Evolutionary conservation across 176 grass and related monocot genomes (phyloP), one percentile per base, ranked within the genome.

Genomic region (Musa beccarii): DNA sequence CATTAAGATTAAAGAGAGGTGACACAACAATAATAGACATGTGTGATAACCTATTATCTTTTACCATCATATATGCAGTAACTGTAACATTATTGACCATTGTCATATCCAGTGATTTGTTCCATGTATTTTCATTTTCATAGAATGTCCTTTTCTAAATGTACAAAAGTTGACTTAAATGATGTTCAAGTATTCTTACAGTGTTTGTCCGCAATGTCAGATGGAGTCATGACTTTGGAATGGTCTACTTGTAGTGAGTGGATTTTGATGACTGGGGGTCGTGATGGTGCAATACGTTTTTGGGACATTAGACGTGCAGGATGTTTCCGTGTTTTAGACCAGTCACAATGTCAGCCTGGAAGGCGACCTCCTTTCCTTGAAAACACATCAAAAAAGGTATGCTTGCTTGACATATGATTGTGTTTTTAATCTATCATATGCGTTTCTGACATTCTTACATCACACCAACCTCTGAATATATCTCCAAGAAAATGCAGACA

Each of bases 301-400:
- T 98, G 94, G 94, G 94, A 98, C 78, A 98, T 98, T 52, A 87
- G 94, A 81, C 77, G 88, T 72, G 84, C 94, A 71, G 94, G 94
- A 73, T 90, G 90, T 70, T 98, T 93, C 52, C 80, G 67, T 84
- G 82, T 98, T 87, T 89, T 98, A 43, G 90, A 98, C 72, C 94
- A 93, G 59, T 91, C 88, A 77, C 77, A 49, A 26, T 89, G 86
- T 82, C 94, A 98, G 83, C 84, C 89, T 25, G 94, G 90, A 74
- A 93, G 77, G 54, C 81, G 88, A 11, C 86, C 94, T 65, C 85
- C 89, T 76, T 76, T 91, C 65, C 67, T 79, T 73, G 69, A 88
- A 83, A 78, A 51, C 5, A 49, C 77, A 63, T 51, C 51, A 20
- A 83, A 77, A 2, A 84, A 86, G 34, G 87, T 92, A 89, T 76